Evolutionary conservation across 2,329 filamentous ascomycete species (phyloP).

Genomic region (Xylariaceae sp.): DNA sequence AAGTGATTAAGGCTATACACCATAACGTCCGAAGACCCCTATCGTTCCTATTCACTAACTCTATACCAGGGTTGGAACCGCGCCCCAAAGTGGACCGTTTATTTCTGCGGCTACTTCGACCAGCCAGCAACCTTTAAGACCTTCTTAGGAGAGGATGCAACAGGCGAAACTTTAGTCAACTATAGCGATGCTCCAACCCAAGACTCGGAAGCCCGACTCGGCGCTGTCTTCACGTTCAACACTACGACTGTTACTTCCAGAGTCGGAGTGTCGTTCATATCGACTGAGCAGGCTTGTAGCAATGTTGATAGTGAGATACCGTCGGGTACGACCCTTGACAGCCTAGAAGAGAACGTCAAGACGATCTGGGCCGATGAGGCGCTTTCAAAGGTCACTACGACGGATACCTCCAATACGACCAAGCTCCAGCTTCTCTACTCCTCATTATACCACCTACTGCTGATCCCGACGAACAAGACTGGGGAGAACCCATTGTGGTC

Average conservation of each 20-base stretch:
- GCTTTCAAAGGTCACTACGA: slow-evolving; percentile 67
- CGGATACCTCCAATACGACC: slow-evolving; percentile 56
- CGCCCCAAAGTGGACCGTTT: slow-evolving; percentile 66
- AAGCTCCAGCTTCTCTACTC: slow-evolving; percentile 69
- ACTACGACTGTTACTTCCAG: slow-evolving; percentile 56
- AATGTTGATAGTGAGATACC: slow-evolving; percentile 65
- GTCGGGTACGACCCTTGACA: slow-evolving; percentile 46
- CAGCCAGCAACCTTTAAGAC: slow-evolving; percentile 51
- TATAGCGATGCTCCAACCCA: slow-evolving; percentile 43
- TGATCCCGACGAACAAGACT: slow-evolving; percentile 73
- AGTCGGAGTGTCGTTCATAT: slow-evolving; percentile 74
- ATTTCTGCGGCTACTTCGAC: slow-evolving; percentile 68
- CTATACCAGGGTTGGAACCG: slow-evolving; percentile 63
- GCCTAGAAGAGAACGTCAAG: slow-evolving; percentile 54
- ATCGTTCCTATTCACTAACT: slow-evolving; percentile 12
- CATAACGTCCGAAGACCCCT: not conserved
- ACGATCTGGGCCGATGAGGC: slow-evolving; percentile 66
- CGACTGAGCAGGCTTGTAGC: slow-evolving; percentile 61
- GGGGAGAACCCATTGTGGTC: slow-evolving; percentile 73
- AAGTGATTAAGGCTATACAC: slow-evolving; percentile 24
- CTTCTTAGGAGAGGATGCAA: slow-evolving; percentile 47
- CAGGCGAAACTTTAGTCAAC: slow-evolving; percentile 38
- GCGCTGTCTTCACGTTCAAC: slow-evolving; percentile 61
- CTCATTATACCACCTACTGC: slow-evolving; percentile 71
- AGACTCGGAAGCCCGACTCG: slow-evolving; percentile 49